Evolutionary conservation across 495 filamentous ascomycete genomes (phyloP), one percentile per base, ranked within the genome.

Genomic region (Amniculicola lignicola): DNA sequence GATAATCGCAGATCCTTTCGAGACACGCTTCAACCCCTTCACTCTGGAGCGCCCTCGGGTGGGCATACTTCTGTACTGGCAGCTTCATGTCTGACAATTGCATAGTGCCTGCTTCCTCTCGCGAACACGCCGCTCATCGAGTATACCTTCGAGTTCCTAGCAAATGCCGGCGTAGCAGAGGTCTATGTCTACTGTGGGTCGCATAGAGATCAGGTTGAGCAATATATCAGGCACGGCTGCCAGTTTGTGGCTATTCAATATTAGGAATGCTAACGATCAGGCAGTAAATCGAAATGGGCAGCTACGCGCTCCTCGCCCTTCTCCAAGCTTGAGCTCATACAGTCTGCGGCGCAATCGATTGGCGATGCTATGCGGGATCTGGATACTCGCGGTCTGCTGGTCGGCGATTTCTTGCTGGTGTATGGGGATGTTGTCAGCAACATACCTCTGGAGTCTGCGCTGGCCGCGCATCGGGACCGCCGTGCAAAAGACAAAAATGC

Each of bases 381-480:
- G 19, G 93, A 99, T 70, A 84, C 83, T 57, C 87, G 91, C 47
- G 80, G 84, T 46, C 73, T 96, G 15, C 90, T 99, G 56, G 85
- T 83, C 3, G 84, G 88, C 21, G 93, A 99, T 67, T 97, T 99
- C 68, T 72, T 99, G 54, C 72, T 95, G 21, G 87, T 97, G 21
- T 90, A 92, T 68, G 93, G 92, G 35, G 93, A 99, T 68, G 77
- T 97, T n/a, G 83, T 99, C 61, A 84, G 89, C 58, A 99, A 96
- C 64, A 68, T 97, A 40, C 80, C 85, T 7, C 84, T 99, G 19
- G 89, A 90, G 59, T 77, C 73, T 38, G 86, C 85, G n/a, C 72
- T 99, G 40, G 77, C 82, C 4, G 81, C 79, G 31, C 93, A 99
- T 69, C 82, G 88, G 47, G 82, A 84, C 41, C 86, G 93, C 27